phyloP scores from a whole-genome alignment of 805 yeast species.

The Lipomyces spencermartinsiae region DNA sequence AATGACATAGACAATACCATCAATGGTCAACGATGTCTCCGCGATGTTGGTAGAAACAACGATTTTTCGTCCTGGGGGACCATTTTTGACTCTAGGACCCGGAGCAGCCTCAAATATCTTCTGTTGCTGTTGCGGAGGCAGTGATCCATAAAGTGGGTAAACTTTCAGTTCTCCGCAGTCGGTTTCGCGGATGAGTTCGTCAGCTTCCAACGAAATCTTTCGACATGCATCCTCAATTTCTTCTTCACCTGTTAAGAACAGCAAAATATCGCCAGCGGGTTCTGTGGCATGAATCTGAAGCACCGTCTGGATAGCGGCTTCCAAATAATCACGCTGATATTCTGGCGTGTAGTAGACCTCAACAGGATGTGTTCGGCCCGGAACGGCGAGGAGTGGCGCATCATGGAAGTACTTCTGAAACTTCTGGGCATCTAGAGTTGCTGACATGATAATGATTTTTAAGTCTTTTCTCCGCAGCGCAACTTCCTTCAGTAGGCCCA shows the following conservation, averaged over 20 bases:
- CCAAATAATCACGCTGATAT: conserved; percentile 91
- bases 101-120: conserved; percentile 93
- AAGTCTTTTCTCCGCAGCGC: conserved; percentile 81
- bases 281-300: conserved; percentile 97
- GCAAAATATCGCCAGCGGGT: conserved; percentile 85
- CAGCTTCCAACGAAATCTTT: conserved; percentile 85
- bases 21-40: conserved; percentile 96
- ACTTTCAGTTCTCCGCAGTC: conserved; percentile 88
- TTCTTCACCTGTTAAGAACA: conserved; percentile 94
- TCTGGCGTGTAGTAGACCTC: conserved; percentile 97
- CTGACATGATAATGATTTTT: conserved; percentile 95
- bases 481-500: conserved; percentile 91
- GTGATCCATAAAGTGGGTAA: conserved; percentile 93
- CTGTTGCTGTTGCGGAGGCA: conserved; percentile 96
- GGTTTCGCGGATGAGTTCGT: conserved; percentile 85
- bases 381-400: conserved; percentile 94
- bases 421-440: conserved; percentile 96
- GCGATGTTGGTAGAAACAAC: conserved; percentile 95
- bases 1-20: conserved; percentile 95
- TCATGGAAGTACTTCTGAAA: conserved; percentile 87
- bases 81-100: conserved; percentile 68
- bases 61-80: conserved; percentile 93
- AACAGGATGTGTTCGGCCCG: conserved; percentile 97
- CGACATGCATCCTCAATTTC: conserved; percentile 97
- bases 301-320: conserved; percentile 94